These are phyloP conservation scores for Pythium aphanidermatum DNA, from an alignment of 352 stramenopile genomes.

Conservation along the genomic window DNA sequence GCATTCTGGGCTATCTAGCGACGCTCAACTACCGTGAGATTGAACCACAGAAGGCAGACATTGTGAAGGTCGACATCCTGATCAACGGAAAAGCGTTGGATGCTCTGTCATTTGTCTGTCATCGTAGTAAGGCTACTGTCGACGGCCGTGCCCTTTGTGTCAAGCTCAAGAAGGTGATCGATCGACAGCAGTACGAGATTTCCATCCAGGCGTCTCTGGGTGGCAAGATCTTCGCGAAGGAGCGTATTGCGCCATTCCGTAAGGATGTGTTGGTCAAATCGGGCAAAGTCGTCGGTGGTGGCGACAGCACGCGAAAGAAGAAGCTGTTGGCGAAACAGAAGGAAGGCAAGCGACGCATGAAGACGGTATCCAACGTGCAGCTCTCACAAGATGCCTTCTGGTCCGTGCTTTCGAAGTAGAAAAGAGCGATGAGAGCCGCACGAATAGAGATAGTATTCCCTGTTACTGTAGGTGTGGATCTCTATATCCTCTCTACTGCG, in stretches of 20 bases:
- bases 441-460: not conserved
- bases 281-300: conserved; percentile 94
- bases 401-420: conserved; percentile 92
- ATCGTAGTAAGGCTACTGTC: conserved; percentile 74
- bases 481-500: not conserved
- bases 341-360: conserved; percentile 96
- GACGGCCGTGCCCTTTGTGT: conserved; percentile 89
- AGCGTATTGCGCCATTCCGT: conserved; percentile 94
- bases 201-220: conserved; percentile 97
- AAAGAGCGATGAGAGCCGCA: not conserved
- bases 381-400: conserved; percentile 98
- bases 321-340: conserved; percentile 99
- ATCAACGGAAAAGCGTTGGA: conserved; percentile 95
- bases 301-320: conserved; percentile 97
- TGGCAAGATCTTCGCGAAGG: conserved; percentile 95
- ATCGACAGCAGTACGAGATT: conserved; percentile 98
- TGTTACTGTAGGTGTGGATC: not conserved
- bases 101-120: conserved; percentile 96
- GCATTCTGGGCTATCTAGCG: conserved; percentile 21
- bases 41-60: conserved; percentile 88
- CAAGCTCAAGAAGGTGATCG: conserved; percentile 96
- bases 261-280: conserved; percentile 96
- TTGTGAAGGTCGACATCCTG: conserved; percentile 94
- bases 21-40: conserved; percentile 94
- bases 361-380: conserved; percentile 94